A percentile compares a stretch with the other conserved stretches of the same genome.
phyloP scores from a whole-genome alignment of 306 rosid genomes.

The Quercus suber region DNA sequence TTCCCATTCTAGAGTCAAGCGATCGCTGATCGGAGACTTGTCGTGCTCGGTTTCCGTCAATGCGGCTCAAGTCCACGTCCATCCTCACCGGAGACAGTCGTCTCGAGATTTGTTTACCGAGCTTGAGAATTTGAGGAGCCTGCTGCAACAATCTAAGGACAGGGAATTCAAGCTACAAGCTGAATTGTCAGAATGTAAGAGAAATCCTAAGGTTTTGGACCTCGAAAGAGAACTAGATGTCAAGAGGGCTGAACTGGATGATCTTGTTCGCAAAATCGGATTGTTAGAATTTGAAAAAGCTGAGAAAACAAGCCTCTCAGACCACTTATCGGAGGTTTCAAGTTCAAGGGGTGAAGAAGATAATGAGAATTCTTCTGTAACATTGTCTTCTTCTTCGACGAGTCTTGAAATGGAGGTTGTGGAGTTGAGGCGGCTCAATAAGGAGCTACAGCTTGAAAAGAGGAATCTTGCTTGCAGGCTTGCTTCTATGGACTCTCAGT shows the following conservation, averaged over 20 bases:
- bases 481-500: slow-evolving; percentile 60
- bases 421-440: slow-evolving; percentile 81
- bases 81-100: slow-evolving; percentile 80
- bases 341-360: slow-evolving; percentile 27
- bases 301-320: slow-evolving; percentile 50
- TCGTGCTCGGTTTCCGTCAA: slow-evolving; percentile 49
- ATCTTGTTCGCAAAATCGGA: slow-evolving; percentile 42
- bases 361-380: slow-evolving; percentile 14
- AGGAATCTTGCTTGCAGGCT: slow-evolving; percentile 76
- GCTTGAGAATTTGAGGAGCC: slow-evolving; percentile 78
- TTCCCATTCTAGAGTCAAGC: slow-evolving; percentile 64
- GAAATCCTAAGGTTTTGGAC: slow-evolving; percentile 39
- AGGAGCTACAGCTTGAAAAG: slow-evolving; percentile 93
- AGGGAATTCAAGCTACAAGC: slow-evolving; percentile 78
- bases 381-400: slow-evolving; percentile 15
- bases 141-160: slow-evolving; percentile 80
- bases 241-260: slow-evolving; percentile 50
- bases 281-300: slow-evolving; percentile 40
- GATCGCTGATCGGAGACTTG: slow-evolving; percentile 78
- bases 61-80: slow-evolving; percentile 59
- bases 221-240: slow-evolving; percentile 43
- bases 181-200: slow-evolving; percentile 58
- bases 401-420: slow-evolving; percentile 80
- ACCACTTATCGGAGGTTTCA: slow-evolving; percentile 16
- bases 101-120: slow-evolving; percentile 86